These are phyloP conservation scores for Talaromyces rugulosus DNA, from an alignment of 2,329 filamentous ascomycete genomes.

Conservation along the genomic window DNA sequence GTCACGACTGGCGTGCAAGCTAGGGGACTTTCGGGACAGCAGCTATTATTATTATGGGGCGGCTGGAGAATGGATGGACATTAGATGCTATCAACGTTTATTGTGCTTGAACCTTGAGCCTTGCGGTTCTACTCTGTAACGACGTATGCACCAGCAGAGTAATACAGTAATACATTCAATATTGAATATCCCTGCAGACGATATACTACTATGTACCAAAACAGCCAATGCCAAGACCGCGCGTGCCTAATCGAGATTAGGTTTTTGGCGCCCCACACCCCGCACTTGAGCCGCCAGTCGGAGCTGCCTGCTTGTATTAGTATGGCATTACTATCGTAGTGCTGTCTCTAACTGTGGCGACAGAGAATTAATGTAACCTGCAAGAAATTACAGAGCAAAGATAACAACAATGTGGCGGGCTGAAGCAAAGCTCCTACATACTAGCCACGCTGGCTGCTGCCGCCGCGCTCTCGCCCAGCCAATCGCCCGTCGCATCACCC, in stretches of 20 bases:
- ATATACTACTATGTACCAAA: background rate
- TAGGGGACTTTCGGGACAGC: background rate
- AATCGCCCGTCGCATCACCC: background rate
- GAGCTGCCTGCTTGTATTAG: background rate
- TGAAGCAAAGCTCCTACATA: background rate
- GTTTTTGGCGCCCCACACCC: constrained; percentile 5
- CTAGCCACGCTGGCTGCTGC: background rate
- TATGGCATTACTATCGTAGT: too few species aligned
- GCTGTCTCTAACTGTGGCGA: too few species aligned
- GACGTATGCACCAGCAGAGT: background rate
- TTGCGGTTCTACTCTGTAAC: too few species aligned
- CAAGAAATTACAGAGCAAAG: too few species aligned
- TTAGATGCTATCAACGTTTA: background rate
- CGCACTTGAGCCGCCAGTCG: constrained; percentile 6
- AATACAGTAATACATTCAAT: too few species aligned
- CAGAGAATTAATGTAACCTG: too few species aligned
- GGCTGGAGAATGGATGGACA: background rate
- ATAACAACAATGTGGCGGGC: background rate
- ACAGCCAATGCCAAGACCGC: background rate
- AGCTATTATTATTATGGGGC: background rate
- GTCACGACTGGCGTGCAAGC: background rate
- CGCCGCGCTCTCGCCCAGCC: background rate
- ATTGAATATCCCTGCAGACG: too few species aligned
- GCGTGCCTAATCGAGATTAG: background rate
- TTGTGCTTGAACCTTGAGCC: too few species aligned